phyloP scores from a whole-genome alignment of 2,329 filamentous ascomycete species.

The Stagonosporopsis vannaccii region DNA sequence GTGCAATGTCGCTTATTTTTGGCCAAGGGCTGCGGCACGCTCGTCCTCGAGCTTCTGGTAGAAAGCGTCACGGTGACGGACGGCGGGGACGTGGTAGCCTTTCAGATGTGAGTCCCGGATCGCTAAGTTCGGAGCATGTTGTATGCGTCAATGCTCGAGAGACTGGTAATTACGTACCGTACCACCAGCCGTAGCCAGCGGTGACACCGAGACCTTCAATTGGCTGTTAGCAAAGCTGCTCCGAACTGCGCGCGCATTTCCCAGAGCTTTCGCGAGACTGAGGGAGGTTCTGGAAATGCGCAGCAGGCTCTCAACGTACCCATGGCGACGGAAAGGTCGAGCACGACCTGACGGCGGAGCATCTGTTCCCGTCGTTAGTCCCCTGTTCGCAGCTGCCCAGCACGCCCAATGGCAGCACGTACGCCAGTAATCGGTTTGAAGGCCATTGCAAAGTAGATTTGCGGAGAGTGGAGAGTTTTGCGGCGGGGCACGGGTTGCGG shows the following conservation, averaged over 20 bases:
- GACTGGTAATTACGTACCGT: constrained; percentile 57
- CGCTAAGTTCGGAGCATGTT: not conserved
- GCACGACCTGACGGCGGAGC: constrained; percentile 70
- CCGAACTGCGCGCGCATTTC: constrained; percentile 8
- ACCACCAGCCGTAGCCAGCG: constrained; percentile 72
- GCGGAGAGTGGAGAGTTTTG: constrained; percentile 39
- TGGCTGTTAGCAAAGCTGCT: constrained; percentile 34
- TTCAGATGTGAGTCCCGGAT: constrained; percentile 16
- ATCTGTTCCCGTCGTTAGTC: constrained; percentile 58
- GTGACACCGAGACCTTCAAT: constrained; percentile 66
- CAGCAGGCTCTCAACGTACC: constrained; percentile 57
- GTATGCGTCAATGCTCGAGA: not conserved
- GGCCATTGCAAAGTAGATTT: constrained; percentile 47
- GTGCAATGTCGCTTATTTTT: constrained; percentile 36
- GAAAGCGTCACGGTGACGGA: constrained; percentile 68
- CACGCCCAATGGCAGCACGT: constrained; percentile 49
- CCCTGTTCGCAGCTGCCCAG: constrained; percentile 18
- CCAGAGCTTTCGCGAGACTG: constrained; percentile 10
- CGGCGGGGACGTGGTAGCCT: constrained; percentile 71
- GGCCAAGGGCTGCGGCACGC: constrained; percentile 59
- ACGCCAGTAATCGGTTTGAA: constrained; percentile 61
- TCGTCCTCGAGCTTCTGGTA: constrained; percentile 70
- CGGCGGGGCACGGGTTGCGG: constrained; percentile 36
- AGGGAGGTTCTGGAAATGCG: not conserved
- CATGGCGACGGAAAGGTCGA: constrained; percentile 71